A percentile compares a stretch with the other conserved stretches of the same genome.
These are phyloP conservation scores for Aspergillus alliaceus DNA, from an alignment of 2,329 filamentous ascomycete genomes.

Conservation along the genomic window DNA sequence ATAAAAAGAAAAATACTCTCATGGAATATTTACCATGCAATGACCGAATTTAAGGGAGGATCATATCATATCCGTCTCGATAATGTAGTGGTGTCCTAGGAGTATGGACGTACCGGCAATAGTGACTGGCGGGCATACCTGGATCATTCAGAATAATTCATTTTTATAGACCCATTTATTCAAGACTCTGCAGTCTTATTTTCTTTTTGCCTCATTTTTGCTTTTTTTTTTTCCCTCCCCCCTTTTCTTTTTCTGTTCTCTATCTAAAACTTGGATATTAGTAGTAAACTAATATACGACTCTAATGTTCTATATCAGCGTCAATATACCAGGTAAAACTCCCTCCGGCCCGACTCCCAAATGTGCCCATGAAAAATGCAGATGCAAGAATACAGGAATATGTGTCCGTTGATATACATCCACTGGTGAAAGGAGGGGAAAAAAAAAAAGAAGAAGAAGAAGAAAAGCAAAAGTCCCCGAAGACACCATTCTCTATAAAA, in stretches of 20 bases:
- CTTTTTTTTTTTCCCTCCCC: neutral
- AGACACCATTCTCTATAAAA: neutral
- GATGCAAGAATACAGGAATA: neutral
- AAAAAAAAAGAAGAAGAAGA: neutral
- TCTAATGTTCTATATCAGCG: neutral
- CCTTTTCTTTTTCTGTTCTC: neutral
- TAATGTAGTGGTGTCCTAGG: too few relatives aligned
- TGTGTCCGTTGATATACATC: neutral
- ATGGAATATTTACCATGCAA: too few relatives aligned
- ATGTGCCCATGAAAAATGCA: neutral
- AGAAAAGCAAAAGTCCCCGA: neutral
- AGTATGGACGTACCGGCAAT: too few relatives aligned
- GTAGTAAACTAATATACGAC: neutral
- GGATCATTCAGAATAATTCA: too few relatives aligned
- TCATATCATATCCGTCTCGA: too few relatives aligned
- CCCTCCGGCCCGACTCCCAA: neutral
- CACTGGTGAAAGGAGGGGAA: neutral
- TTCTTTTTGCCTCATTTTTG: too few relatives aligned
- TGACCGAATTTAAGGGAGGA: too few relatives aligned
- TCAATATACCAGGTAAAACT: neutral
- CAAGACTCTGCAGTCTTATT: too few relatives aligned
- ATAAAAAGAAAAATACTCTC: neutral
- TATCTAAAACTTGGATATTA: neutral
- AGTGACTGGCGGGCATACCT: too few relatives aligned
- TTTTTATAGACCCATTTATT: too few relatives aligned